A percentile compares a stretch with the other conserved stretches of the same genome.
Conservation (phyloP, 2,329 filamentous ascomycete genomes). For the Macrophomina tecta region DNA sequence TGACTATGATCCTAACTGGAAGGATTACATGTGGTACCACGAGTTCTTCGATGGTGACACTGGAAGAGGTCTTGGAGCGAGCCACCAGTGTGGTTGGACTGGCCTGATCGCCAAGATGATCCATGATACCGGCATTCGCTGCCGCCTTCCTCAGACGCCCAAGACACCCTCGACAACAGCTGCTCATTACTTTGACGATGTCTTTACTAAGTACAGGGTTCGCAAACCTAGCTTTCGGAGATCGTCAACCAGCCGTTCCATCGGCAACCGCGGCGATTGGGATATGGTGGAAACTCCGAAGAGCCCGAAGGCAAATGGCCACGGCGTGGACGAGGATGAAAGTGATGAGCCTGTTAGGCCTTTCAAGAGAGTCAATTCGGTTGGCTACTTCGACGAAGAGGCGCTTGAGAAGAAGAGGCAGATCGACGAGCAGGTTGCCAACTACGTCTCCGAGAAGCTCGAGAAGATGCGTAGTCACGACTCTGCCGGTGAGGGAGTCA, state of each 20-base stretch:
- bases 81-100: slow-evolving; percentile 96
- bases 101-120: slow-evolving; percentile 96
- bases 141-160: slow-evolving; percentile 90
- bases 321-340: slow-evolving; percentile 35
- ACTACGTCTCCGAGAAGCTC: slow-evolving; percentile 83
- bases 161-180: slow-evolving; percentile 84
- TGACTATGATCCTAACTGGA: slow-evolving; percentile 93
- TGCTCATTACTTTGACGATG: slow-evolving; percentile 94
- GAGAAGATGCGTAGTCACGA: slow-evolving; percentile 70
- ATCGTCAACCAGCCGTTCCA: slow-evolving; percentile 81
- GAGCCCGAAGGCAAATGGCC: slow-evolving; percentile 33
- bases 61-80: slow-evolving; percentile 87
- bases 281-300: slow-evolving; percentile 45
- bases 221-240: slow-evolving; percentile 63
- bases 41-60: slow-evolving; percentile 96
- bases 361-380: slow-evolving; percentile 50
- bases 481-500: slow-evolving; percentile 54
- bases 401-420: slow-evolving; percentile 47
- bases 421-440: slow-evolving; percentile 69
- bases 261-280: slow-evolving; percentile 82
- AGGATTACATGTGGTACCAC: slow-evolving; percentile 92
- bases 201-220: slow-evolving; percentile 63
- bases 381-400: slow-evolving; percentile 61
- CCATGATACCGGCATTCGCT: slow-evolving; percentile 91
- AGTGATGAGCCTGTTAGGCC: slow-evolving; percentile 15